Evolutionary conservation across 345 rosid genomes (phyloP).

Genomic region (Eucalyptus sp.): DNA sequence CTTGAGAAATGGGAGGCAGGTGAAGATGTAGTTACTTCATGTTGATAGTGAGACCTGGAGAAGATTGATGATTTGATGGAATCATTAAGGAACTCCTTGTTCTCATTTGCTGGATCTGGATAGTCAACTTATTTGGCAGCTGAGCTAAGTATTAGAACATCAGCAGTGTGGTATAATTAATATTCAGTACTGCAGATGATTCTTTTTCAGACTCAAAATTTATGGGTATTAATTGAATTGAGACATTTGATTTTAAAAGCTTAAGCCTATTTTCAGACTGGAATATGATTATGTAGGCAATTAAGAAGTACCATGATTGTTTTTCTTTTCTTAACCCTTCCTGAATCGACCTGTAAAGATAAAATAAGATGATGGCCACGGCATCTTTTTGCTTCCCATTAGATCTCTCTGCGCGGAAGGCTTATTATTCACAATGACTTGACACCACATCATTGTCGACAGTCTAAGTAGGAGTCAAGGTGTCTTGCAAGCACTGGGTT

Average conservation of each 20-base stretch:
- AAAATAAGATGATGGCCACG: neutral
- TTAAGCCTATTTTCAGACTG: neutral
- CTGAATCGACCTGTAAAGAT: neutral
- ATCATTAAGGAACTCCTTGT: neutral
- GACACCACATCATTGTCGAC: neutral
- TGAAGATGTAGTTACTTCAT: neutral
- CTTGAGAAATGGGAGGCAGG: neutral
- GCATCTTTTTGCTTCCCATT: neutral
- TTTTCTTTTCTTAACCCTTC: neutral
- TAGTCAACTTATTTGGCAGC: neutral
- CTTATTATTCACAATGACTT: neutral
- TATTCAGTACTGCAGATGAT: neutral
- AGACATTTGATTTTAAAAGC: neutral
- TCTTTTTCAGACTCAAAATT: neutral
- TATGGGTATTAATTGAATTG: neutral
- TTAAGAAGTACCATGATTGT: neutral
- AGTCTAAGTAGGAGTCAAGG: neutral
- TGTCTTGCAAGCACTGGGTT: neutral
- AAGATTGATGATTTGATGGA: neutral
- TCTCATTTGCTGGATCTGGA: neutral
- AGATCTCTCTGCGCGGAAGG: neutral
- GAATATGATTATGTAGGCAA: neutral
- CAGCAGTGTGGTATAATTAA: neutral
- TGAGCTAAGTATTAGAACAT: neutral
- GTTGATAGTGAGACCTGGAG: neutral